Evolutionary conservation across 495 filamentous ascomycete genomes (phyloP).

Genomic region (Geopyxis carbonaria): DNA sequence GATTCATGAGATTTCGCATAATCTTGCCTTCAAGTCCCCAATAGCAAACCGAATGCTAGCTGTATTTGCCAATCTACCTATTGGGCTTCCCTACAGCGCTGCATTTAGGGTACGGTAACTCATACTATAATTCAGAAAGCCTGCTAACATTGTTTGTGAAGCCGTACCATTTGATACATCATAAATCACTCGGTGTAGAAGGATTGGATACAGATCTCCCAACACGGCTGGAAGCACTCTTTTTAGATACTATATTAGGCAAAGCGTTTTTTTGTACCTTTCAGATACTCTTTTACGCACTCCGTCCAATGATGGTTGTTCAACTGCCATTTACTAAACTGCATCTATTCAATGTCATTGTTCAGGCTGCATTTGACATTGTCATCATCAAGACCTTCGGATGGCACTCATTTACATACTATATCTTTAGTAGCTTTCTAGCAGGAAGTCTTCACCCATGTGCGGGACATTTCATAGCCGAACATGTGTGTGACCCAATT

Average conservation of each 20-base stretch:
- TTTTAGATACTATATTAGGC: slow-evolving; percentile 88
- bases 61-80: slow-evolving; percentile 86
- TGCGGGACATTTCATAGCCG: slow-evolving; percentile 95
- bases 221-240: slow-evolving; percentile 75
- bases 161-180: slow-evolving; percentile 97
- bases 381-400: slow-evolving; percentile 41
- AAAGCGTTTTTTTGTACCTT: slow-evolving; percentile 99
- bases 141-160: slow-evolving; percentile 17
- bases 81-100: slow-evolving; percentile 89
- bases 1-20: slow-evolving; percentile 98
- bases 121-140: neutral
- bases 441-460: slow-evolving; percentile 88
- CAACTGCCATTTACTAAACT: slow-evolving; percentile 71
- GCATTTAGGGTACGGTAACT: slow-evolving; percentile 56
- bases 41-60: slow-evolving; percentile 70
- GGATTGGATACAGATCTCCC: slow-evolving; percentile 94
- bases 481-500: slow-evolving; percentile 40
- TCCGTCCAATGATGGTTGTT: slow-evolving; percentile 95
- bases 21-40: slow-evolving; percentile 81
- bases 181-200: slow-evolving; percentile 94
- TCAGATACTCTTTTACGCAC: slow-evolving; percentile 97
- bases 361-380: slow-evolving; percentile 65
- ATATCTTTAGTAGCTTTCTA: slow-evolving; percentile 75
- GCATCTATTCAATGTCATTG: slow-evolving; percentile 61
- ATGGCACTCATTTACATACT: slow-evolving; percentile 50